These are phyloP conservation scores for Aureobasidium uvarum DNA, from an alignment of 2,329 filamentous ascomycete species.

Conservation along the genomic window DNA sequence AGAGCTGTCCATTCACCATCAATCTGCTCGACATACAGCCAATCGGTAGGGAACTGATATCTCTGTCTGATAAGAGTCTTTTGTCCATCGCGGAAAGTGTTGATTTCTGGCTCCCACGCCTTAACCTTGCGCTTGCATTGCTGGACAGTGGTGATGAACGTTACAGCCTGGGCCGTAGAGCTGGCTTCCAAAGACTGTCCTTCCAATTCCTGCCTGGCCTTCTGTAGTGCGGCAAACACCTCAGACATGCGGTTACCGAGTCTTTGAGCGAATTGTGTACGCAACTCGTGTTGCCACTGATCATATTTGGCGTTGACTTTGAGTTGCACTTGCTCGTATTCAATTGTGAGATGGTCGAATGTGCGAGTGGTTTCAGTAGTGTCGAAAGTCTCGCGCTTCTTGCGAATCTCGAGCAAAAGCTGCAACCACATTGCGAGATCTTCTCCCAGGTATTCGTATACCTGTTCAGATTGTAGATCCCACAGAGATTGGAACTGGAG, in stretches of 20 bases:
- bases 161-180: slow-evolving; percentile 93
- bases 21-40: slow-evolving; percentile 94
- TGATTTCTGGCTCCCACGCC: slow-evolving; percentile 91
- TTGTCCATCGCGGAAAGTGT: slow-evolving; percentile 93
- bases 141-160: slow-evolving; percentile 97
- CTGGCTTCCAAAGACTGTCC: slow-evolving; percentile 88
- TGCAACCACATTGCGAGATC: slow-evolving; percentile 92
- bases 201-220: slow-evolving; percentile 86
- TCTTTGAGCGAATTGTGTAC: slow-evolving; percentile 86
- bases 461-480: slow-evolving; percentile 94
- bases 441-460: slow-evolving; percentile 88
- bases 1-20: slow-evolving; percentile 94
- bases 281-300: slow-evolving; percentile 97
- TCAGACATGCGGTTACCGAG: slow-evolving; percentile 90
- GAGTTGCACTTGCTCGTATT: slow-evolving; percentile 97
- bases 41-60: slow-evolving; percentile 90
- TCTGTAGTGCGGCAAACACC: slow-evolving; percentile 86
- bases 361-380: slow-evolving; percentile 90
- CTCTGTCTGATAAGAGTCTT: slow-evolving; percentile 86
- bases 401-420: slow-evolving; percentile 92
- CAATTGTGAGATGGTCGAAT: slow-evolving; percentile 92
- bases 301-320: slow-evolving; percentile 99
- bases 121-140: slow-evolving; percentile 93
- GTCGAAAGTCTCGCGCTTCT: slow-evolving; percentile 93
- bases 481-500: slow-evolving; percentile 97